phyloP scores from a whole-genome alignment of 345 rosid species.

The Salix dunnii region DNA sequence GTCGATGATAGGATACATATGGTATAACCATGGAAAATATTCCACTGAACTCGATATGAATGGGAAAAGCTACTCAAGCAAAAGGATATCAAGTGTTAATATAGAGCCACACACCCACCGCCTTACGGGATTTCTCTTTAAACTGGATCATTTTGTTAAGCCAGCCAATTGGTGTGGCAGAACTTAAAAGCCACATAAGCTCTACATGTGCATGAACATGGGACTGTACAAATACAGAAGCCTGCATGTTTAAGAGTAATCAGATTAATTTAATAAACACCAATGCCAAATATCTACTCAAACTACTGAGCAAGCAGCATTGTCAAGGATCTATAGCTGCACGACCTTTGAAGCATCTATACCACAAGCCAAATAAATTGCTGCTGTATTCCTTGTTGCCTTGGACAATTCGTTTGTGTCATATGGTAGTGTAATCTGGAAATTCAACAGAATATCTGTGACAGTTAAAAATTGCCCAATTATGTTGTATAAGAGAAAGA shows the following conservation, averaged over 20 bases:
- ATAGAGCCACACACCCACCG: constrained; percentile 45
- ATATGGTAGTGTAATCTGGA: constrained; percentile 74
- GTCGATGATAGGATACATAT: neutral
- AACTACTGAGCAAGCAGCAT: neutral
- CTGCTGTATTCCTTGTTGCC: constrained; percentile 83
- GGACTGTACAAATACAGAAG: constrained; percentile 91
- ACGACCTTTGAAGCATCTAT: constrained; percentile 70
- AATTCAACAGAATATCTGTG: neutral
- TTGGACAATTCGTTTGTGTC: constrained; percentile 58
- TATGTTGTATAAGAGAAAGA: neutral
- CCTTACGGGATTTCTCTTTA: constrained; percentile 89
- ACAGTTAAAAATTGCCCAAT: neutral
- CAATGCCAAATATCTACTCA: neutral
- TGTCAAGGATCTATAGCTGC: constrained; percentile 10
- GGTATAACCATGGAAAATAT: neutral
- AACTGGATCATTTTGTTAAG: constrained; percentile 84
- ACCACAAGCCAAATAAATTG: constrained; percentile 90
- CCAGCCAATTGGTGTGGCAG: constrained; percentile 90
- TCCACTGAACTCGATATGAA: too few species aligned
- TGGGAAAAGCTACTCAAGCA: too few species aligned
- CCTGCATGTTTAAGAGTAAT: constrained; percentile 41
- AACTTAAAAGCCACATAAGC: constrained; percentile 76
- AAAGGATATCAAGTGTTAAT: constrained; percentile 5
- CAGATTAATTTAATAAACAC: neutral
- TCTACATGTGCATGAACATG: constrained; percentile 77